phyloP scores from a whole-genome alignment of 768 basidiomycete species.

The Podaxis mareebaensis region DNA sequence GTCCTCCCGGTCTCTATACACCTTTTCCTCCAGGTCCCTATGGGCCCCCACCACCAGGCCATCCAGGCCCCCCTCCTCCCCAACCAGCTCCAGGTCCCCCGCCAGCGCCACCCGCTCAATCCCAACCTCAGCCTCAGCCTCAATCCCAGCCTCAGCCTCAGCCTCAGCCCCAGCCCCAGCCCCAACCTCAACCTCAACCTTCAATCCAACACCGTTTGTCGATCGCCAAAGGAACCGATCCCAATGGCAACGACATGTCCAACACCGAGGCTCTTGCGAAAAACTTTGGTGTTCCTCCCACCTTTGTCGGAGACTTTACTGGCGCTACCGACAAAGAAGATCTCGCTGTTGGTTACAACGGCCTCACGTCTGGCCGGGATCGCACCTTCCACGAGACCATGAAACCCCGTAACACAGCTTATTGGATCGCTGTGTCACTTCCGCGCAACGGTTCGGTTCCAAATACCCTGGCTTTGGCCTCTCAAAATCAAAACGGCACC shows the following conservation, averaged over 20 bases:
- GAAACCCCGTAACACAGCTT: constrained; percentile 56
- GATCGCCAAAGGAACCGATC: constrained; percentile 69
- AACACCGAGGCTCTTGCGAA: constrained; percentile 73
- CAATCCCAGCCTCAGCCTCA: neutral
- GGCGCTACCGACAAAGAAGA: constrained; percentile 62
- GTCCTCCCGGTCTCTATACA: constrained; percentile 50
- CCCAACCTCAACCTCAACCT: neutral
- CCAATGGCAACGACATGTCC: constrained; percentile 78
- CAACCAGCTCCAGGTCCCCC: constrained; percentile 20
- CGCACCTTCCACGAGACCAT: constrained; percentile 52
- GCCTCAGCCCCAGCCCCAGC: neutral
- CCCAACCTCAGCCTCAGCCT: neutral
- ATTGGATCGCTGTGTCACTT: constrained; percentile 61
- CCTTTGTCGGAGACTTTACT: constrained; percentile 65
- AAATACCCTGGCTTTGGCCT: constrained; percentile 35
- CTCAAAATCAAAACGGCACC: constrained; percentile 24
- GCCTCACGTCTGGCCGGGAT: constrained; percentile 70
- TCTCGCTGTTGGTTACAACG: constrained; percentile 73
- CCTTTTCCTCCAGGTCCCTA: constrained; percentile 59
- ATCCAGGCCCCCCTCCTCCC: constrained; percentile 26
- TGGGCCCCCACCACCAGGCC: constrained; percentile 29
- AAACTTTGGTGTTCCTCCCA: constrained; percentile 74
- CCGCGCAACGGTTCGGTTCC: constrained; percentile 42
- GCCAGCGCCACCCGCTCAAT: constrained; percentile 14
- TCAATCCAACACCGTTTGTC: constrained; percentile 8